phyloP scores from a whole-genome alignment of 345 rosid species.

The Euclidium syriacum region DNA sequence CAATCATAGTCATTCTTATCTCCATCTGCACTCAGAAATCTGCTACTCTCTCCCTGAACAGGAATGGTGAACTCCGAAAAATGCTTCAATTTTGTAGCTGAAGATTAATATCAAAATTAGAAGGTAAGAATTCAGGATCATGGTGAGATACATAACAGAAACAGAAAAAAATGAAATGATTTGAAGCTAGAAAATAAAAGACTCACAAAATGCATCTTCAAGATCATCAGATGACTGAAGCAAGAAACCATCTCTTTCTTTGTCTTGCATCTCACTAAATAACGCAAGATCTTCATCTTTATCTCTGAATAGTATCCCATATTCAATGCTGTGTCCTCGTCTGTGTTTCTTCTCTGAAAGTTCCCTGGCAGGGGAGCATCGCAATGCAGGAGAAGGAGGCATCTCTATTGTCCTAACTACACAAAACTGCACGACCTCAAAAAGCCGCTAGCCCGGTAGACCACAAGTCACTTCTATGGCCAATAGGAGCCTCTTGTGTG shows the following conservation, averaged over 20 bases:
- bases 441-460: slow-evolving; percentile 1
- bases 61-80: slow-evolving; percentile 79
- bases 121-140: not conserved
- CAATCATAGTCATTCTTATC: slow-evolving; percentile 98
- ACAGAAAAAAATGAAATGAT: not conserved
- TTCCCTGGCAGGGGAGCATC: slow-evolving; percentile 76
- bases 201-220: slow-evolving; percentile 85
- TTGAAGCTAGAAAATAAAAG: not conserved
- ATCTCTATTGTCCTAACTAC: slow-evolving; percentile 36
- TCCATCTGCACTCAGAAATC: slow-evolving; percentile 72
- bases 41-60: slow-evolving; percentile 83
- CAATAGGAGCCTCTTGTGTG: slow-evolving; percentile 3
- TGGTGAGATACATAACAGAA: slow-evolving; percentile 1
- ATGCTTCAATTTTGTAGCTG: slow-evolving; percentile 80
- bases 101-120: slow-evolving; percentile 1
- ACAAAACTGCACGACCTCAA: not conserved
- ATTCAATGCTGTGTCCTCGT: slow-evolving; percentile 72
- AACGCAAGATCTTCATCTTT: slow-evolving; percentile 86
- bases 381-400: slow-evolving; percentile 90
- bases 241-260: slow-evolving; percentile 80
- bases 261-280: slow-evolving; percentile 83
- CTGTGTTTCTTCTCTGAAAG: slow-evolving; percentile 53
- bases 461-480: slow-evolving; percentile 23
- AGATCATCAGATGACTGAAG: slow-evolving; percentile 72
- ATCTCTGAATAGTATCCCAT: slow-evolving; percentile 53